A percentile compares a stretch with the other conserved stretches of the same genome.
Conservation (phyloP, 2,329 filamentous ascomycete genomes). For the Boeremia lycopersici region DNA sequence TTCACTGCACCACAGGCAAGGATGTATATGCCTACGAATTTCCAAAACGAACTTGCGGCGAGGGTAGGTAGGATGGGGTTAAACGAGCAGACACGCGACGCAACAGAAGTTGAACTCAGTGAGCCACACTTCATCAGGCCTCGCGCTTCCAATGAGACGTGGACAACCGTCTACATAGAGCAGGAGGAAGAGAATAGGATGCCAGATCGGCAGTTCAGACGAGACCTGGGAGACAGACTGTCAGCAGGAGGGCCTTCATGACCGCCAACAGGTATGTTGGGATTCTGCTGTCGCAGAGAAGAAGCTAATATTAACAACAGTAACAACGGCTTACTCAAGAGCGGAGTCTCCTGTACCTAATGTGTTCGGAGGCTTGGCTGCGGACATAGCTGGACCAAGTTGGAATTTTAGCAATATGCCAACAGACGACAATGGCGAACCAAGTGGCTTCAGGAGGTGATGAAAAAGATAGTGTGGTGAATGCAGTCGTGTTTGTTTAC, state of each 20-base stretch:
- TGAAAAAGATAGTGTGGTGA: neutral
- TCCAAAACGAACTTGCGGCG: slow-evolving; percentile 1
- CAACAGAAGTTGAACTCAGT: neutral
- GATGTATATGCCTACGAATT: neutral
- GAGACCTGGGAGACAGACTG: neutral
- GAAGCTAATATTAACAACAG: neutral
- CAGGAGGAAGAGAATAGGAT: neutral
- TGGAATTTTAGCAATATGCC: neutral
- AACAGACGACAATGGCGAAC: neutral
- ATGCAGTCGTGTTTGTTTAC: neutral
- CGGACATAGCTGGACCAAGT: neutral
- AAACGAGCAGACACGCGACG: neutral
- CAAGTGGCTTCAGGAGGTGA: neutral
- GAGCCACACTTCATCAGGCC: neutral
- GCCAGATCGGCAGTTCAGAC: neutral
- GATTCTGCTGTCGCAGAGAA: neutral
- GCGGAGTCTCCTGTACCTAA: neutral
- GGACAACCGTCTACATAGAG: neutral
- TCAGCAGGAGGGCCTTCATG: neutral
- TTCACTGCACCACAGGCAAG: slow-evolving; percentile 2
- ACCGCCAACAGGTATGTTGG: neutral
- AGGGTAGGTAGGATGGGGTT: neutral
- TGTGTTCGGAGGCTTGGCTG: slow-evolving; percentile 1
- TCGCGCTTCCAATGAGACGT: slow-evolving; percentile 1
- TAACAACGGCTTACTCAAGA: neutral